Conservation (phyloP, 225 moss, liverwort and hornwort genomes). For the Pseudoscleropodium purum region DNA sequence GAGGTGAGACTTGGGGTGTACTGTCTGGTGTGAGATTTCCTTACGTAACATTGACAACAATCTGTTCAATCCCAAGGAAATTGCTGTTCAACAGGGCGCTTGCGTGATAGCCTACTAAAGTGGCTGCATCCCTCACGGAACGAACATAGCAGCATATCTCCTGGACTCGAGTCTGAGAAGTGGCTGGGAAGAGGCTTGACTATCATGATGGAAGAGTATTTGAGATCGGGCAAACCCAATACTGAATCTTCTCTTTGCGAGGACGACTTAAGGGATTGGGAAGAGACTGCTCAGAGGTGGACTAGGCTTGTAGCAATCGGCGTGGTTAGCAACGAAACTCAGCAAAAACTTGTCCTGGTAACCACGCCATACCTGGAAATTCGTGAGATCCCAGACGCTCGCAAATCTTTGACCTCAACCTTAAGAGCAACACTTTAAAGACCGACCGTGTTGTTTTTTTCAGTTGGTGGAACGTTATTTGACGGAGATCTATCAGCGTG, state of each 20-base stretch:
- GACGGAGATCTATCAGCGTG: slow-evolving; percentile 54
- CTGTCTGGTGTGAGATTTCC: not conserved
- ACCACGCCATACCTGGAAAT: not conserved
- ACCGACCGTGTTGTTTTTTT: not conserved
- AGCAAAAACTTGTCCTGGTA: slow-evolving; percentile 53
- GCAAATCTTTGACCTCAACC: not conserved
- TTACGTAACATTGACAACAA: not conserved
- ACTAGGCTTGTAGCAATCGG: slow-evolving; percentile 49
- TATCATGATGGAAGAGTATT: slow-evolving; percentile 48
- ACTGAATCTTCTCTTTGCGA: slow-evolving; percentile 31
- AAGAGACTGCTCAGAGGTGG: slow-evolving; percentile 60
- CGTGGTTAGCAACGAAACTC: slow-evolving; percentile 27
- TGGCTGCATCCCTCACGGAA: slow-evolving; percentile 47
- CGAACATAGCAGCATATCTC: not conserved
- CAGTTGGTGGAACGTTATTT: slow-evolving; percentile 63
- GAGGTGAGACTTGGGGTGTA: not conserved
- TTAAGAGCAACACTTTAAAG: not conserved
- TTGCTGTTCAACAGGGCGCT: slow-evolving; percentile 12
- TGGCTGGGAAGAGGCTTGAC: slow-evolving; percentile 64
- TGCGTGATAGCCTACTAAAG: slow-evolving; percentile 22
- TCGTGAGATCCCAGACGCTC: not conserved
- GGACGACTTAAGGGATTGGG: slow-evolving; percentile 58
- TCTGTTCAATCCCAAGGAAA: not conserved
- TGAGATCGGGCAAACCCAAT: slow-evolving; percentile 14
- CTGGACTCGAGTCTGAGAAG: slow-evolving; percentile 23